phyloP scores from a whole-genome alignment of 495 filamentous ascomycete species.

The Haplographium delicatum region DNA sequence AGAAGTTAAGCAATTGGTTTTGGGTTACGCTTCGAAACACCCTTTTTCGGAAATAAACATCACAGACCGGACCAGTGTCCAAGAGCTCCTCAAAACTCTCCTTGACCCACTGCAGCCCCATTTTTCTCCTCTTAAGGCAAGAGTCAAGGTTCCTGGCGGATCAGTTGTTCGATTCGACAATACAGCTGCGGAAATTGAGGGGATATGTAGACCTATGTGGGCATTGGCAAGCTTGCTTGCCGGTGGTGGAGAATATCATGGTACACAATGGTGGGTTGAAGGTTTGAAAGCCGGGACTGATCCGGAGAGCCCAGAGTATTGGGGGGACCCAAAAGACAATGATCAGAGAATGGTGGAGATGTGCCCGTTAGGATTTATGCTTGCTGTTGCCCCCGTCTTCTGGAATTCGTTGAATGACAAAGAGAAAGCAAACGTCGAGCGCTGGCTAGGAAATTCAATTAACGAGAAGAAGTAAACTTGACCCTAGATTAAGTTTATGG shows the following conservation, averaged over 20 bases:
- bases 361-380: slow-evolving; percentile 56
- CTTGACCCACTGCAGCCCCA: slow-evolving; percentile 59
- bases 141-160: slow-evolving; percentile 55
- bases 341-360: slow-evolving; percentile 86
- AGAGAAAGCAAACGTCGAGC: slow-evolving; percentile 56
- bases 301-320: slow-evolving; percentile 60
- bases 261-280: slow-evolving; percentile 53
- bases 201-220: slow-evolving; percentile 70
- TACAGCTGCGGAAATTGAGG: slow-evolving; percentile 71
- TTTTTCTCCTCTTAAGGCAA: slow-evolving; percentile 52
- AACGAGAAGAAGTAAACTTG: slow-evolving; percentile 59
- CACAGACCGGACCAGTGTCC: slow-evolving; percentile 46
- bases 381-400: slow-evolving; percentile 36
- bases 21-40: slow-evolving; percentile 44
- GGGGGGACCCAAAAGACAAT: slow-evolving; percentile 65
- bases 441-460: slow-evolving; percentile 64
- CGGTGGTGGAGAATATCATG: slow-evolving; percentile 57
- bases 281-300: slow-evolving; percentile 59
- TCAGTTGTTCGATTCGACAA: slow-evolving; percentile 69
- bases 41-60: slow-evolving; percentile 45
- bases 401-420: slow-evolving; percentile 59
- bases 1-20: slow-evolving; percentile 28
- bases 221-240: slow-evolving; percentile 63
- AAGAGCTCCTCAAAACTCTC: slow-evolving; percentile 51
- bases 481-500: not conserved